Evolutionary conservation across 768 basidiomycete species (phyloP), one percentile per base, ranked within the genome.

Genomic region (Calocera viscosa): DNA sequence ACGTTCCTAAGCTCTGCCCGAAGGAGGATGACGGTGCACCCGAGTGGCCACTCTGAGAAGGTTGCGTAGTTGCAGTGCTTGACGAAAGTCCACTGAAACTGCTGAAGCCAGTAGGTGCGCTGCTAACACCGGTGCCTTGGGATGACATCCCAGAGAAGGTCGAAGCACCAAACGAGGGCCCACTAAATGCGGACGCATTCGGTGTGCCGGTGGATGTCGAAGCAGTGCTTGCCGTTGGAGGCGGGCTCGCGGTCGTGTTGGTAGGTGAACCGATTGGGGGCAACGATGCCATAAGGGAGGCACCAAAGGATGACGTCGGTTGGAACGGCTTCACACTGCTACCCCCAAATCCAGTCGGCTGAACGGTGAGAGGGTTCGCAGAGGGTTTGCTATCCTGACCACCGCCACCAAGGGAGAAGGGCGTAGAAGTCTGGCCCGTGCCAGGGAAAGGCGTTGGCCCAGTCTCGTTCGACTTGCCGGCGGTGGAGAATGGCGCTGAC

Each of bases 301-400:
- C 85, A 33, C 91, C 91, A 73, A 93, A 93, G 43, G 83, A 86
- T 1, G 86, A 88, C 1, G 86, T 82, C 1, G 91, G 91, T 72
- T 91, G 90, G 80, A 93, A 93, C 5, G 88, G 83, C 73, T 88
- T 90, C 70, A 91, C 74, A 11, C 67, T 69, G 32, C 72, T 73
- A 3, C 86, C 87, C 28, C 81, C 78, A 69, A 79, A 78, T 2
- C 83, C 83, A 0, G 83, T 84, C 38, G 75, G 70, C 69, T 84
- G 83, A 11, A 10, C 22, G 10, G 53, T 32, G 53, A 60, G 53
- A 26, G 53, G 53, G 10, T 26, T 32, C 80, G 76, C 67, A 79
- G 79, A 2, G 82, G 68, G 22, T 77, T 74, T 65, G 70, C 71
- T 64, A 49, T 67, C 34, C 34, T 64, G 32, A 41, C 69, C 39